Conservation (phyloP, 176 grass and related monocot genomes). For the Aegilops umbellulata region DNA sequence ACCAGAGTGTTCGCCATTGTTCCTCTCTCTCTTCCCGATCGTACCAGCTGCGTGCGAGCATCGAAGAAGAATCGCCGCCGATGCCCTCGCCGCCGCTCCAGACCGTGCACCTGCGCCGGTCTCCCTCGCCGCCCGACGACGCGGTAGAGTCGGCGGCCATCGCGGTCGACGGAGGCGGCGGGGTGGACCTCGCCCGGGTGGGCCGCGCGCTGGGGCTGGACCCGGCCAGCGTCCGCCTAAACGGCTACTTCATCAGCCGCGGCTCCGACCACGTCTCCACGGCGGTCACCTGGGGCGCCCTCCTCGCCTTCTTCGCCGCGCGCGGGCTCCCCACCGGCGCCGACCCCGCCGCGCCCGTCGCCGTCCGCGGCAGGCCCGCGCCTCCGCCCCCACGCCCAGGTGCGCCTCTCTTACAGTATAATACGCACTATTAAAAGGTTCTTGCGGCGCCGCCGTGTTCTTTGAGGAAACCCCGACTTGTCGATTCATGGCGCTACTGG, state of each 20-base stretch:
- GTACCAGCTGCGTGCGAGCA: background rate
- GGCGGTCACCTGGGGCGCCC: conserved; percentile 53
- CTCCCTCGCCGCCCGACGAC: background rate
- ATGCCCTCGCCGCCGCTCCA: background rate
- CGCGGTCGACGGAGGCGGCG: conserved; percentile 19
- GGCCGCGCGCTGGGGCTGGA: conserved; percentile 57
- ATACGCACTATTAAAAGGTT: too few relatives aligned
- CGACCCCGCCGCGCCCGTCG: conserved; percentile 28
- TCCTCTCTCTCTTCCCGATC: background rate
- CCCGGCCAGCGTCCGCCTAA: conserved; percentile 54
- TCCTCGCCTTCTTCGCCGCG: conserved; percentile 57
- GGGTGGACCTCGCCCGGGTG: conserved; percentile 46
- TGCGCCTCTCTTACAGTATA: background rate
- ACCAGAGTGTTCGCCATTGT: conserved; percentile 35
- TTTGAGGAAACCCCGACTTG: background rate
- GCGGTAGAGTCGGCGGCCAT: background rate
- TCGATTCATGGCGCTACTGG: background rate
- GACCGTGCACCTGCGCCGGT: conserved; percentile 20
- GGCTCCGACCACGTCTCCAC: conserved; percentile 33
- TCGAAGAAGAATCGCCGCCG: background rate
- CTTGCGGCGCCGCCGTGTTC: background rate
- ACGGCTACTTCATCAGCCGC: conserved; percentile 70
- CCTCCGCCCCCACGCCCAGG: conserved; percentile 16
- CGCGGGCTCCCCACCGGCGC: conserved; percentile 45
- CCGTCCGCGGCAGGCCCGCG: conserved; percentile 40